A percentile compares a stretch with the other conserved stretches of the same genome.
phyloP scores from a whole-genome alignment of 352 stramenopile species.

The Globisporangium splendens region DNA sequence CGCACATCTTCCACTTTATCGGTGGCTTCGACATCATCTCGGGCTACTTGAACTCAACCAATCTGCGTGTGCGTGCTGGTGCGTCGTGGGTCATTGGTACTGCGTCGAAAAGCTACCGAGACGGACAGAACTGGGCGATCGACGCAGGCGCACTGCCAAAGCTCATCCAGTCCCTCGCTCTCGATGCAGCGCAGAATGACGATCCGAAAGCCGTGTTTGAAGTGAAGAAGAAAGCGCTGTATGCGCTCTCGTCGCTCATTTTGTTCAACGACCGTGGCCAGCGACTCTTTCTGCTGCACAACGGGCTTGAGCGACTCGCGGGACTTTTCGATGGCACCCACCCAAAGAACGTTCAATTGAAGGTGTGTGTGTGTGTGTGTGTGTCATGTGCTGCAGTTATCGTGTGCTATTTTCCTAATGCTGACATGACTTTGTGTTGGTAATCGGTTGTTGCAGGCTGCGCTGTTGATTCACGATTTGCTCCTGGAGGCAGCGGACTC shows the following conservation, averaged over 20 bases:
- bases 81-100: constrained; percentile 73
- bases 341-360: constrained; percentile 53
- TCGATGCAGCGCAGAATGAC: constrained; percentile 21
- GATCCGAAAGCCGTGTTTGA: constrained; percentile 33
- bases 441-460: constrained; percentile 23
- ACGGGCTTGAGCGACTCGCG: constrained; percentile 33
- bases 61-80: constrained; percentile 49
- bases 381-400: constrained; percentile 1
- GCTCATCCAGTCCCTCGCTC: constrained; percentile 47
- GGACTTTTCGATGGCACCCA: constrained; percentile 39
- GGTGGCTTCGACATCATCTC: constrained; percentile 72
- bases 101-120: constrained; percentile 81
- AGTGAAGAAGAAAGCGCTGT: constrained; percentile 83
- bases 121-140: constrained; percentile 80
- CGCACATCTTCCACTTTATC: constrained; percentile 83
- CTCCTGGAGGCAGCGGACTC: constrained; percentile 31
- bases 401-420: neutral
- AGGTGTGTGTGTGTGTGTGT: constrained; percentile 29
- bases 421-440: neutral
- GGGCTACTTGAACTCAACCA: constrained; percentile 70
- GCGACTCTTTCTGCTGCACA: constrained; percentile 50
- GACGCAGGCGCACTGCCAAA: constrained; percentile 69
- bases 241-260: constrained; percentile 71
- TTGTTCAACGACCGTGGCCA: constrained; percentile 66
- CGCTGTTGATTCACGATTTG: constrained; percentile 71